phyloP scores from a whole-genome alignment of 257 asterid genomes.

The Perilla frutescens region DNA sequence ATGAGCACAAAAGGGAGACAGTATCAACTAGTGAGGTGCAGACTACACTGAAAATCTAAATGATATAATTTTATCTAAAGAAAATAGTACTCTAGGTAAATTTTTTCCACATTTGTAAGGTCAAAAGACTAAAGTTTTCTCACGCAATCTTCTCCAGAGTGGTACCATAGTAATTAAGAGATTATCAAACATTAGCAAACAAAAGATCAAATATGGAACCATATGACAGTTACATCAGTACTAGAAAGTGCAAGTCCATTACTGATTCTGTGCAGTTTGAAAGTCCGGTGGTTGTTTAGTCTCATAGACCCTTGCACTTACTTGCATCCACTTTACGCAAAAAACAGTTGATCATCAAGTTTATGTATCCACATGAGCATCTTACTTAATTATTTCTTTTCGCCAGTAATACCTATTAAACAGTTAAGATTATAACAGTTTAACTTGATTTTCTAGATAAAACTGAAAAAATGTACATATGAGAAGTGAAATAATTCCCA shows the following conservation, averaged over 20 bases:
- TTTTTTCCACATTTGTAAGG: constrained; percentile 14
- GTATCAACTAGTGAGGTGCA: not conserved
- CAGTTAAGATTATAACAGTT: constrained; percentile 30
- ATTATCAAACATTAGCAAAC: not conserved
- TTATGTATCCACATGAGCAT: constrained; percentile 38
- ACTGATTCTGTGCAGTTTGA: constrained; percentile 92
- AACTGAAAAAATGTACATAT: constrained; percentile 4
- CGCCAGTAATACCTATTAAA: constrained; percentile 45
- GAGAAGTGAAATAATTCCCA: constrained; percentile 17
- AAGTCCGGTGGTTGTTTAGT: constrained; percentile 83
- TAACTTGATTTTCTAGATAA: constrained; percentile 22
- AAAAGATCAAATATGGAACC: not conserved
- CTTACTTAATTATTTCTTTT: constrained; percentile 34
- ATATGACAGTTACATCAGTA: not conserved
- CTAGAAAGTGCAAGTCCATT: constrained; percentile 9
- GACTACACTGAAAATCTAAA: not conserved
- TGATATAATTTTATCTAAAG: not conserved
- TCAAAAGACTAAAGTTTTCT: constrained; percentile 4
- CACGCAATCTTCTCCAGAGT: constrained; percentile 10
- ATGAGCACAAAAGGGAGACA: constrained; percentile 2
- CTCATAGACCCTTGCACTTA: constrained; percentile 77
- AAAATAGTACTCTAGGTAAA: not conserved
- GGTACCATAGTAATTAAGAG: constrained; percentile 4
- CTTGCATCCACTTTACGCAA: constrained; percentile 38
- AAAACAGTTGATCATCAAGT: constrained; percentile 36